Percentiles rank a stretch among this genome's conserved stretches.
Conservation (phyloP, 129 eudicot genomes). For the Glebionis coronaria region DNA sequence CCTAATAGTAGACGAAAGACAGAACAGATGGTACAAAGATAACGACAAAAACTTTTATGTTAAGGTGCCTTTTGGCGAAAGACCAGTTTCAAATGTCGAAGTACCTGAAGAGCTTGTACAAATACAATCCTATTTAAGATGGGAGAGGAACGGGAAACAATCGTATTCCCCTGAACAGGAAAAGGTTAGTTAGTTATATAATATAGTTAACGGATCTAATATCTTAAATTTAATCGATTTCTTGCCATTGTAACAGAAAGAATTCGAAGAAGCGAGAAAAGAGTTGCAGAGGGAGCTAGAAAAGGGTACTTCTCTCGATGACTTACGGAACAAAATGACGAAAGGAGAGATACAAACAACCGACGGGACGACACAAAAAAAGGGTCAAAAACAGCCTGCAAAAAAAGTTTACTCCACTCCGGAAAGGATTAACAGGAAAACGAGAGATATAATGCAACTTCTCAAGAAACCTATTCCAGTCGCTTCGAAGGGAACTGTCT, state of each 20-base stretch:
- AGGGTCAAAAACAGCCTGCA: constrained; percentile 49
- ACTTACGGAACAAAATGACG: constrained; percentile 49
- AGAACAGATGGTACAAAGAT: constrained; percentile 78
- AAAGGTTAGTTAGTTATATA: constrained; percentile 49
- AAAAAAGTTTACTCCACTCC: constrained; percentile 35
- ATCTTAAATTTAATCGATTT: background rate
- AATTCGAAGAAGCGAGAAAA: constrained; percentile 82
- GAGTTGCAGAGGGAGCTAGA: constrained; percentile 75
- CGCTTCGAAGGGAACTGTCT: constrained; percentile 25
- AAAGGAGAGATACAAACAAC: constrained; percentile 63
- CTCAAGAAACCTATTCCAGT: constrained; percentile 48
- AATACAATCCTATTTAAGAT: constrained; percentile 88
- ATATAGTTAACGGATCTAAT: constrained; percentile 4
- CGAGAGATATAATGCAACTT: constrained; percentile 72
- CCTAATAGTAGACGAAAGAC: constrained; percentile 76
- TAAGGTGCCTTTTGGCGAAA: constrained; percentile 42
- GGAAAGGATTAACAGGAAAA: constrained; percentile 73
- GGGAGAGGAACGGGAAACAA: constrained; percentile 98
- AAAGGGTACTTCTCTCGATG: constrained; percentile 65
- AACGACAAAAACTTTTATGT: constrained; percentile 70
- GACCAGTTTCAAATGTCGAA: constrained; percentile 35
- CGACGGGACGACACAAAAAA: constrained; percentile 58
- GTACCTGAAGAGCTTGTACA: constrained; percentile 97
- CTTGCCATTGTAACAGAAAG: constrained; percentile 47
- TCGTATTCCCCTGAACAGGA: constrained; percentile 83